Base-by-base conservation (phyloP, 2,329 filamentous ascomycete genomes). In the Dactylellina cionopaga region DNA sequence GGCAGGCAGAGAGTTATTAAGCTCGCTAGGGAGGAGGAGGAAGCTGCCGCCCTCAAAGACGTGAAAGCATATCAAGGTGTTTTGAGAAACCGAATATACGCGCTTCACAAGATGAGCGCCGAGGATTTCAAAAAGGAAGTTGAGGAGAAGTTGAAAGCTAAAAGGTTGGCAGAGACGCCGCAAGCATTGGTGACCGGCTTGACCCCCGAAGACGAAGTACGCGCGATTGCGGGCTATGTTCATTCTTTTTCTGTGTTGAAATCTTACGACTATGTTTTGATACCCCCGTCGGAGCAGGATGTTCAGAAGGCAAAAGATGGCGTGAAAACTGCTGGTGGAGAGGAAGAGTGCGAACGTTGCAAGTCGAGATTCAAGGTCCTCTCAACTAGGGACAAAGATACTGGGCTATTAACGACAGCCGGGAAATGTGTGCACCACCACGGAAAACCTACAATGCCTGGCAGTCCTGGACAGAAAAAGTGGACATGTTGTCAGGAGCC, bases 301-400 rank as follows among this genome's bases (percentile, higher is more conserved):
- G 86, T 97, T 15, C 82, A 85, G 55, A 84, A 85, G 54, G 89
- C 92, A 0, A 86, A 83, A 31, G 84, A 85, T 43, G 92, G 88
- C 0, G 84, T 92, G 0, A 83, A 86, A 49, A 84, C 87, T 5
- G 86, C 90, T 10, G 85, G 87, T 56, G 91, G 91, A 49, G 96
- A 89, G 85, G 95, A 99, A 81, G 85, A 88, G 52, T 99, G 95
- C 77, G 93, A 96, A 77, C 89, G 95, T 17, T 99, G 95, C 80
- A 85, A 85, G 41, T 88, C 88, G 31, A 88, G 94, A 19, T 99
- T 99, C 78, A 92, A 96, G 78, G 92, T 96, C 2, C 92, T 93
- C 0, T 92, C 92, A 2, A 88, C 94, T 41, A 87, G 92, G 59
- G 86, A 89, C 68, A 85, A 89, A 76, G 85, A 87, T 75, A 95